A percentile compares a stretch with the other conserved stretches of the same genome.
Evolutionary conservation across 179 eudicot species (phyloP).

Genomic region (Heliamphora ciliata): DNA sequence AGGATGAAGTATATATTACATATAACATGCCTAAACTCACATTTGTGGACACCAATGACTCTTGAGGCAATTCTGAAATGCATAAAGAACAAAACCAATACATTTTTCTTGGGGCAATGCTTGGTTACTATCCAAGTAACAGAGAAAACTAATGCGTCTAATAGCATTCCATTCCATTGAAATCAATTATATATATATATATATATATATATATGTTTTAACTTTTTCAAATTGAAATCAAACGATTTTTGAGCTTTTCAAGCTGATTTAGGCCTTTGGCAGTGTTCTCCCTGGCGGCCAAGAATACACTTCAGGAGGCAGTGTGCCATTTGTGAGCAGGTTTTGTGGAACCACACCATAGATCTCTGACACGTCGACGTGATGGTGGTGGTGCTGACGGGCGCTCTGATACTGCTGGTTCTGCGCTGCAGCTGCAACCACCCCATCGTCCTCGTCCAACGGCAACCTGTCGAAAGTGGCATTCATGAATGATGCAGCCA

Average conservation of each 20-base stretch:
- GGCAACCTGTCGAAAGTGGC: constrained; percentile 26
- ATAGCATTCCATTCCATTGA: neutral
- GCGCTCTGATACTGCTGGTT: constrained; percentile 12
- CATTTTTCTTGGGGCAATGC: neutral
- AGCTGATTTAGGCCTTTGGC: neutral
- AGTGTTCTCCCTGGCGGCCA: constrained; percentile 19
- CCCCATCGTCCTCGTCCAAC: constrained; percentile 15
- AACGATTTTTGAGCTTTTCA: neutral
- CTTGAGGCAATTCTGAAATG: neutral
- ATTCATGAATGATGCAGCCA: constrained; percentile 25
- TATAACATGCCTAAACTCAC: no score
- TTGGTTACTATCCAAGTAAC: neutral
- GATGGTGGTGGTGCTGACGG: constrained; percentile 11
- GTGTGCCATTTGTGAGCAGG: constrained; percentile 15
- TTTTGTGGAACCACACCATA: constrained; percentile 22
- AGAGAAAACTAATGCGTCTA: neutral
- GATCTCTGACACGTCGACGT: constrained; percentile 11
- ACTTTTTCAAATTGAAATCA: neutral
- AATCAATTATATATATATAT: neutral
- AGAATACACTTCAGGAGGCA: constrained; percentile 20
- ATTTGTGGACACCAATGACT: no score
- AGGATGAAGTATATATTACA: no score
- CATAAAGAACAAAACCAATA: neutral
- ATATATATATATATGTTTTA: no score
- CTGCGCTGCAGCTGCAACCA: neutral